Evolutionary conservation across 805 yeast species (phyloP).

Genomic region (Cyberlindnera bimundalis): DNA sequence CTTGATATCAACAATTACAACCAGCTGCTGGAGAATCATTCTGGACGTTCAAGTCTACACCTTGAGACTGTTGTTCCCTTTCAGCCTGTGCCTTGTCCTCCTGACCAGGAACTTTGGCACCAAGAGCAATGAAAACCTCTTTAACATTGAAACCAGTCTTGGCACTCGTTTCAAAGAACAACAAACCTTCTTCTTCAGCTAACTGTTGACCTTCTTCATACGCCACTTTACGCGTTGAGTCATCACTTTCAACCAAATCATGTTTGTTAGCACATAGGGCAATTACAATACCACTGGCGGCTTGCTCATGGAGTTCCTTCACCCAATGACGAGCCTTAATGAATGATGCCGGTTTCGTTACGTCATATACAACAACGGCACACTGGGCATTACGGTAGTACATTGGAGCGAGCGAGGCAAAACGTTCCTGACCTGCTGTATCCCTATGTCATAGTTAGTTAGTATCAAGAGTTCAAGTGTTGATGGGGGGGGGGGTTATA

Average conservation of each 20-base stretch:
- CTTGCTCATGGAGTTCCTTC: constrained; percentile 91
- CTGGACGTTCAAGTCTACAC: constrained; percentile 33
- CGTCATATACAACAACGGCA: constrained; percentile 92
- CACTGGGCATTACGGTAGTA: constrained; percentile 97
- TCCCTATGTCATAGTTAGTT: constrained; percentile 44
- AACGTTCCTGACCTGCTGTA: constrained; percentile 97
- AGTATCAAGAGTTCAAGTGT: constrained; percentile 1
- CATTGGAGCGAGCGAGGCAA: constrained; percentile 95
- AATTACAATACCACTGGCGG: constrained; percentile 84
- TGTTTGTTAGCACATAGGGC: constrained; percentile 93
- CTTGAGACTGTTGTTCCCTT: constrained; percentile 16
- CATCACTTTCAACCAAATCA: constrained; percentile 65
- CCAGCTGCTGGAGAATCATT: constrained; percentile 30
- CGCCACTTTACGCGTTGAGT: constrained; percentile 69
- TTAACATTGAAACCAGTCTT: constrained; percentile 86
- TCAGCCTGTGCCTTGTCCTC: constrained; percentile 25
- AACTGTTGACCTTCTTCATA: constrained; percentile 81
- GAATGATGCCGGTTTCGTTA: constrained; percentile 92
- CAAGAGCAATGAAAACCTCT: constrained; percentile 88
- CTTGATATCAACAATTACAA: constrained; percentile 30
- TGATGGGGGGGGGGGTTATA: too few relatives aligned
- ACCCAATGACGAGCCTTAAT: constrained; percentile 98
- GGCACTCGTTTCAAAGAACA: constrained; percentile 94
- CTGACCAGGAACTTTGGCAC: constrained; percentile 67
- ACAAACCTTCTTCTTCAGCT: constrained; percentile 86